These are phyloP conservation scores for Periconia sp. DNA, from an alignment of 2,329 filamentous ascomycete genomes.

Conservation along the genomic window DNA sequence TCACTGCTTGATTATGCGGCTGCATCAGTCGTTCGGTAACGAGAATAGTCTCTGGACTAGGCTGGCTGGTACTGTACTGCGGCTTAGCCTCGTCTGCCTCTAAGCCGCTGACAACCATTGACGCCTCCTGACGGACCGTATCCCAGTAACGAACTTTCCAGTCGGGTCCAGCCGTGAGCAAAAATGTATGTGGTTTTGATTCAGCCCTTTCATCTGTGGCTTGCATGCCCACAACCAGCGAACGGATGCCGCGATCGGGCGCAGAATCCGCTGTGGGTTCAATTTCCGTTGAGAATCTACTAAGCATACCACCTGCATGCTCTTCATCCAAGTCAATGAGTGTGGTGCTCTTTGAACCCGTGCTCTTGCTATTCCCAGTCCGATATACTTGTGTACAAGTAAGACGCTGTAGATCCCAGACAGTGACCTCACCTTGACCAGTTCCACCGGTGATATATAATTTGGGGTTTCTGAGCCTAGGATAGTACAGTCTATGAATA, in stretches of 20 bases:
- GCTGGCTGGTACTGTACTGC: conserved; percentile 60
- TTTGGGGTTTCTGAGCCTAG: conserved; percentile 70
- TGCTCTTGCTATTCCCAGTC: conserved; percentile 52
- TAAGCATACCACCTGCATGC: conserved; percentile 81
- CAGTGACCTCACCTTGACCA: conserved; percentile 84
- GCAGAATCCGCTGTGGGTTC: conserved; percentile 55
- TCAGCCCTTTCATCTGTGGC: conserved; percentile 73
- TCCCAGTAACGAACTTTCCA: conserved; percentile 96
- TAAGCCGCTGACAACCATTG: conserved; percentile 79
- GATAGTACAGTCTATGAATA: conserved; percentile 79
- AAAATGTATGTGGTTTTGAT: conserved; percentile 73
- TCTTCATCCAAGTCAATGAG: conserved; percentile 92
- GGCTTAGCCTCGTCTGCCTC: conserved; percentile 73
- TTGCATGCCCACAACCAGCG: conserved; percentile 76
- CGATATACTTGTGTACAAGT: conserved; percentile 90
- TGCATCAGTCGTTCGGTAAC: conserved; percentile 45
- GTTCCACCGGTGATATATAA: conserved; percentile 90
- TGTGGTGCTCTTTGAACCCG: conserved; percentile 61
- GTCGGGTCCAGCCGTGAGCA: conserved; percentile 87
- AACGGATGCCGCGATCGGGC: conserved; percentile 72
- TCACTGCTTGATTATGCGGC: conserved; percentile 18
- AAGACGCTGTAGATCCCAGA: conserved; percentile 93
- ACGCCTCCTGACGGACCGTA: conserved; percentile 76
- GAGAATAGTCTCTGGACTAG: conserved; percentile 49
- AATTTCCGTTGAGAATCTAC: conserved; percentile 78